Base-by-base conservation (phyloP, 352 stramenopile species). In the Phytopythium boreale region DNA sequence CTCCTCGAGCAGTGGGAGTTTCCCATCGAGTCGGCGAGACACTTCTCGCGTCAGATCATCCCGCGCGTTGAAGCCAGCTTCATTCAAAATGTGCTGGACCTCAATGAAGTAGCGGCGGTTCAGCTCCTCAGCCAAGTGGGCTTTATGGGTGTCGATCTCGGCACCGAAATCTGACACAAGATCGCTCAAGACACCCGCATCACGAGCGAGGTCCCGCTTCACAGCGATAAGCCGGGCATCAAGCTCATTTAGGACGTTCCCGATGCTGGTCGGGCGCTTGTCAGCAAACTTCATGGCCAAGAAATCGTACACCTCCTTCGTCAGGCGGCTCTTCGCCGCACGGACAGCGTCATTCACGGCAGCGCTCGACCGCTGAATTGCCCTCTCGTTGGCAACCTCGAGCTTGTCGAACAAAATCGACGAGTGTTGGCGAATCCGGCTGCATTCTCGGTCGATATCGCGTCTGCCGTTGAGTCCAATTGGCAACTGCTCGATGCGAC, bases 61-160 rank as follows among this genome's bases (percentile, higher is more conserved):
- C 20, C 82, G 79, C 26, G 79, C 81, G 6, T 70, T 72, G 51
- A 75, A 91, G 31, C 78, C 84, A 8, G 87, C 71, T 29, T 93
- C 82, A 51, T 77, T 89, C 43, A 93, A 39, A 52, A 93, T 88
- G 37, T 92, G 84, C 1, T 79, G 80, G 59, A 93, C 87, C 61
- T 93, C 84, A 26, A 92, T 75, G 55, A 88, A 81, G 59, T 93
- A 93, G 3, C 82, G 82, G 22, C 84, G 76, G 53, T 87, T 90
- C 52, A 93, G 66, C 58, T 93, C 84, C 50, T 87, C 78, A 0
- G 73, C 64, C 36, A 93, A 55, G 31, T 90, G 79, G 1, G 67
- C 49, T 51, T 93, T 93, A 71, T 92, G 77, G 31, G 74, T 63
- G 17, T 90, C 78, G 27, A 93, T 47, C 20, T 93, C 84, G 8